Evolutionary conservation across 352 stramenopile genomes (phyloP).

Genomic region (Globisporangium lucens): DNA sequence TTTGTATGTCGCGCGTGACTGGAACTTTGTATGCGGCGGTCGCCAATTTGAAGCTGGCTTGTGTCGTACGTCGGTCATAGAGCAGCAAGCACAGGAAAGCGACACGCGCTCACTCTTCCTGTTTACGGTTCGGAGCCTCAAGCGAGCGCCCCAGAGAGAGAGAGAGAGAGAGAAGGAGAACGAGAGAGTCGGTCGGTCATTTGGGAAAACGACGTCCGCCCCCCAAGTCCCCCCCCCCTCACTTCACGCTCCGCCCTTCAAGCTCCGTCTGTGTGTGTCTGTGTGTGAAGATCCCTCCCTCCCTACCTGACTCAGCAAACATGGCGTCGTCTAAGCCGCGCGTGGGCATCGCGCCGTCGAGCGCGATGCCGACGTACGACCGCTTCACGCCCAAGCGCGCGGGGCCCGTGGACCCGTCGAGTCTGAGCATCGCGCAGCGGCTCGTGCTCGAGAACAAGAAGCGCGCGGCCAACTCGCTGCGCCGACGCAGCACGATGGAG

Average conservation of each 20-base stretch:
- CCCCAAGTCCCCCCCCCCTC: not conserved
- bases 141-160: too few species aligned
- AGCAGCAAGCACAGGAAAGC: slow-evolving; percentile 2
- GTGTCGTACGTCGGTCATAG: slow-evolving; percentile 12
- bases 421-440: slow-evolving; percentile 73
- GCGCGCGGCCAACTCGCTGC: slow-evolving; percentile 55
- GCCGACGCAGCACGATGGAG: slow-evolving; percentile 67
- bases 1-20: not conserved
- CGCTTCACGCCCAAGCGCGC: slow-evolving; percentile 68
- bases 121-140: not conserved
- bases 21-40: slow-evolving; percentile 1
- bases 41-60: slow-evolving; percentile 15
- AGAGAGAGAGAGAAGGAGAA: not conserved
- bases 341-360: slow-evolving; percentile 60
- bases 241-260: not conserved
- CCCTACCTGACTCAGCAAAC: not conserved
- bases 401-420: slow-evolving; percentile 51
- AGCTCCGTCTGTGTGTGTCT: not conserved
- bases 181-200: not conserved
- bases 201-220: slow-evolving; percentile 17
- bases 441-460: slow-evolving; percentile 87
- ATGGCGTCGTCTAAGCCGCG: slow-evolving; percentile 33
- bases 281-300: not conserved
- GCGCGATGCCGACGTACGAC: slow-evolving; percentile 73
- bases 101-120: slow-evolving; percentile 1